Base-by-base conservation (phyloP, 2,329 filamentous ascomycete species). In the Beauveria brongniartii region DNA sequence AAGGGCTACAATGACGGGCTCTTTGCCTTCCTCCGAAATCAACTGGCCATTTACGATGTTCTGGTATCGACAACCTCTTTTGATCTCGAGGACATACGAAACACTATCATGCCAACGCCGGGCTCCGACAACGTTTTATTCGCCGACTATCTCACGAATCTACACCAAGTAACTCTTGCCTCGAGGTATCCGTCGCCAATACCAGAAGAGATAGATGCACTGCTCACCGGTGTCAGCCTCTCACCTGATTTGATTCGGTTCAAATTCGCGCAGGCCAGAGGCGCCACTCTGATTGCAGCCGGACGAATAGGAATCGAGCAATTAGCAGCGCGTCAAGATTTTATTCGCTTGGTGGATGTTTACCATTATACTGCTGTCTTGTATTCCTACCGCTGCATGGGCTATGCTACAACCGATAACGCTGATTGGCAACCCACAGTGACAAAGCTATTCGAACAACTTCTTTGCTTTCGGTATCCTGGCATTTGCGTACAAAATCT, bases 1-100 rank as follows among this genome's bases (percentile, higher is more conserved):
- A 56, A 61, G 5, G 61, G 63, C 10, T 63, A 60, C 34, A 64
- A 61, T 37, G 63, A 67, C 12, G 56, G 65, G 12, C 62, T 70
- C 20, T 68, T 71, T 51, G 65, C 65, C 8, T 71, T 71, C 57
- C 51, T 71, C 7, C 64, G 69, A 8, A 70, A 70, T 50, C 69
- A 71, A 46, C 63, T 71, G 3, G 64, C 67, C 3, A 66, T 71
- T 5, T 65, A 71, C 37, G 69, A 71, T 30, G 64, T 71, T 3
- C 47, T 70, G 6, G 66, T 65, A 9, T 67, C 66, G 9, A 69
- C 69, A 1, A 71, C 69, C 4, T 71, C 69, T 0, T 71, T 71
- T 22, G 62, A 67, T 46, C 18, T 66, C 12, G 48, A 63, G 5
- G 66, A 68, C 37, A 62, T 70, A 18, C 53, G 66, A 34, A 63